These are phyloP conservation scores for Camellia sinensis DNA, from an alignment of 148 eudicot species.

Conservation along the genomic window DNA sequence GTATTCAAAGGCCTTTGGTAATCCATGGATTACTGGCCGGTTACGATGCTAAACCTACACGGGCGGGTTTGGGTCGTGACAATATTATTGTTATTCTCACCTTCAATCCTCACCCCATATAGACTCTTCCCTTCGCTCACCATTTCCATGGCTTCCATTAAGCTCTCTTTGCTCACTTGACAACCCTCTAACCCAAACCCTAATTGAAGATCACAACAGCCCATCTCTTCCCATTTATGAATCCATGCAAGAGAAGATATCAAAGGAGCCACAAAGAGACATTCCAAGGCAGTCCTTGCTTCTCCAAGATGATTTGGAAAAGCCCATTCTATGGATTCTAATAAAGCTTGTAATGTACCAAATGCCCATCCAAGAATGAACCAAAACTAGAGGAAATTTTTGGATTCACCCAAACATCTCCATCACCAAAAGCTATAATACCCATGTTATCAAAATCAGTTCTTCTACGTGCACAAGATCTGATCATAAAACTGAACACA, in stretches of 20 bases:
- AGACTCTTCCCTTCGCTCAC: conserved; percentile 22
- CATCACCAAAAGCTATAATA: conserved; percentile 22
- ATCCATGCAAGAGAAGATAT: conserved; percentile 18
- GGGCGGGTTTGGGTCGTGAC: too few species aligned
- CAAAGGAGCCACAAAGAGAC: conserved; percentile 34
- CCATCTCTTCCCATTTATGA: conserved; percentile 26
- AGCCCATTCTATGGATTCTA: conserved; percentile 32
- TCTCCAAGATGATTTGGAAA: conserved; percentile 33
- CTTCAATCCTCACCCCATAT: conserved; percentile 25
- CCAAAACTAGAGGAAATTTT: conserved; percentile 16
- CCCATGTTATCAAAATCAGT: not conserved
- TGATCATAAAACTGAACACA: too few species aligned
- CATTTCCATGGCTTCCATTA: conserved; percentile 28
- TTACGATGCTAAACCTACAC: too few species aligned
- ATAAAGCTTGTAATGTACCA: conserved; percentile 25
- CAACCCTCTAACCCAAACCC: conserved; percentile 19
- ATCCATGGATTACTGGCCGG: too few species aligned
- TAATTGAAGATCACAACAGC: conserved; percentile 2
- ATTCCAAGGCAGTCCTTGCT: conserved; percentile 37
- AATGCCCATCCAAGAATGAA: conserved; percentile 18
- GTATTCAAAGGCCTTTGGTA: too few species aligned
- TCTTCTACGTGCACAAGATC: too few species aligned
- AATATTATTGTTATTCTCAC: conserved; percentile 22
- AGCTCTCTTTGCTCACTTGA: conserved; percentile 13
- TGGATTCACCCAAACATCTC: conserved; percentile 16